These are phyloP conservation scores for Ogataea zsoltii DNA, from an alignment of 805 yeast genomes.

Conservation along the genomic window DNA sequence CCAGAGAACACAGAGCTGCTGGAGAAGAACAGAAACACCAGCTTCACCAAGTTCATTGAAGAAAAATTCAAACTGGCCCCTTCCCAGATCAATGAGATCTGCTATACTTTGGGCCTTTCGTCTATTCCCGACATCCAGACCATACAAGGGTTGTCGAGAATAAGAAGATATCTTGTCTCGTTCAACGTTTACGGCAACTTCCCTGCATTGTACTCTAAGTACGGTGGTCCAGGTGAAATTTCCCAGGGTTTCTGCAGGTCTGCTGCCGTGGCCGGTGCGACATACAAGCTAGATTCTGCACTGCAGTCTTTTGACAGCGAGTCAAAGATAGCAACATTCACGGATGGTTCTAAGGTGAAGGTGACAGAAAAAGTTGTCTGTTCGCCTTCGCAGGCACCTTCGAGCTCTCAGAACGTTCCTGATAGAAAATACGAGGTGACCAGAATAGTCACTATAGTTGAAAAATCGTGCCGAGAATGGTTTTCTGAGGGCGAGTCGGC, in stretches of 20 bases:
- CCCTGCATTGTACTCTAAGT: constrained; percentile 89
- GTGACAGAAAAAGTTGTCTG: constrained; percentile 79
- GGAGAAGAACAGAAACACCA: constrained; percentile 52
- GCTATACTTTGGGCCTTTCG: constrained; percentile 83
- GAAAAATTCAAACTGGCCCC: constrained; percentile 68
- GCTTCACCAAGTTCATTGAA: constrained; percentile 60
- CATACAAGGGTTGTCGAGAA: constrained; percentile 74
- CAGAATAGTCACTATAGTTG: constrained; percentile 78
- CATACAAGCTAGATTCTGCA: constrained; percentile 77
- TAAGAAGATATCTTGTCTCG: constrained; percentile 79
- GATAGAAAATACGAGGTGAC: constrained; percentile 58
- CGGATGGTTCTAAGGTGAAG: constrained; percentile 72
- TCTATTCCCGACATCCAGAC: constrained; percentile 60
- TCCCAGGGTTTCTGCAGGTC: constrained; percentile 97
- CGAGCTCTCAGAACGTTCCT: constrained; percentile 42
- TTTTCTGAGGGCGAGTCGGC: constrained; percentile 80
- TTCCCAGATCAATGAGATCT: constrained; percentile 80
- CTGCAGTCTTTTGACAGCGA: constrained; percentile 65
- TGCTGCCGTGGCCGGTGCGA: constrained; percentile 97
- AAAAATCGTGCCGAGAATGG: constrained; percentile 90
- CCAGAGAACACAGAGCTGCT: constrained; percentile 45
- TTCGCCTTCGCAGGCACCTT: constrained; percentile 67
- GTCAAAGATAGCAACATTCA: constrained; percentile 65
- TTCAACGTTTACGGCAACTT: constrained; percentile 92
- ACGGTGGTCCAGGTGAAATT: constrained; percentile 94